Evolutionary conservation across 768 basidiomycete species (phyloP).

Genomic region (Rhodotorula kratochvilovae): DNA sequence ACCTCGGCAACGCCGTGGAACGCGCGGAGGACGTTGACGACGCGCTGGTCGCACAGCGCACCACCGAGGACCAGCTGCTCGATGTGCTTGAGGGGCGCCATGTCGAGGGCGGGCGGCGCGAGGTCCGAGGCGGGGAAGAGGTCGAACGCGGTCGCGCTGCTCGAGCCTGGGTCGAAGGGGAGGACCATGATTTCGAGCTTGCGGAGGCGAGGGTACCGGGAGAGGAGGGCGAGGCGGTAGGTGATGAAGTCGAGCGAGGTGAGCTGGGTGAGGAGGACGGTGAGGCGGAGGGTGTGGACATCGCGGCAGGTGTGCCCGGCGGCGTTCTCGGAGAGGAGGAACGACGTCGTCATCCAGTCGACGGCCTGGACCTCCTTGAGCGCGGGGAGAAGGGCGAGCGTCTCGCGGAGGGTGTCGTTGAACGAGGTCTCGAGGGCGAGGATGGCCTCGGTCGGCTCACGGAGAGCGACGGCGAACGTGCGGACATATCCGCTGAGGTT

Average conservation of each 20-base stretch:
- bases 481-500: neutral
- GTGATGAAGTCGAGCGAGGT: slow-evolving; percentile 23
- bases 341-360: slow-evolving; percentile 14
- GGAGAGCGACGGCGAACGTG: neutral
- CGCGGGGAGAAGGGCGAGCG: neutral
- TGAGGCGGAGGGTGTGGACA: neutral
- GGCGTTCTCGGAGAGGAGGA: neutral
- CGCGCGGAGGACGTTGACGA: slow-evolving; percentile 12
- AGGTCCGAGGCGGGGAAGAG: slow-evolving; percentile 18
- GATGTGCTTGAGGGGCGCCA: slow-evolving; percentile 3
- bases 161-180: slow-evolving; percentile 14
- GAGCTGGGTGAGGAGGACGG: neutral
- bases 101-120: slow-evolving; percentile 10
- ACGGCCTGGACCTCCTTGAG: slow-evolving; percentile 7
- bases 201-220: neutral
- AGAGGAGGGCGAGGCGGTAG: slow-evolving; percentile 20
- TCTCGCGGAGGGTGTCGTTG: neutral
- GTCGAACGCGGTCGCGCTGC: slow-evolving; percentile 12
- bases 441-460: slow-evolving; percentile 12
- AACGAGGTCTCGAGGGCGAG: slow-evolving; percentile 7
- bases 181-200: slow-evolving; percentile 17
- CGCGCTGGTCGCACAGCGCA: slow-evolving; percentile 20
- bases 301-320: neutral
- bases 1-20: neutral
- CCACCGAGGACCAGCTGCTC: slow-evolving; percentile 6